Evolutionary conservation across 164 flowering plant species (phyloP).

Genomic region (Stephania japonica): DNA sequence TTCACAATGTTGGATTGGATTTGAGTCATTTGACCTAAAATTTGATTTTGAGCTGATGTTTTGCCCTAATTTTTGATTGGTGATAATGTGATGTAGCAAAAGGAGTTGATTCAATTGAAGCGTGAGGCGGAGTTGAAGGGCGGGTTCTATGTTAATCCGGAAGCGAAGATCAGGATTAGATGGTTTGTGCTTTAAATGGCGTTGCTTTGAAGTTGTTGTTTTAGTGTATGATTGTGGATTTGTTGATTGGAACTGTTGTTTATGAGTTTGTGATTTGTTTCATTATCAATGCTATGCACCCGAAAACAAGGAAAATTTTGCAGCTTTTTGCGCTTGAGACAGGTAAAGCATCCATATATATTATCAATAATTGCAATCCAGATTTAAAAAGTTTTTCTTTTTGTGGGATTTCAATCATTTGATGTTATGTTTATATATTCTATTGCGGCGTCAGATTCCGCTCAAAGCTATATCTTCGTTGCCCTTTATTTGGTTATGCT

Average conservation of each 20-base stretch:
- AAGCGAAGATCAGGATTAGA: conserved; percentile 51
- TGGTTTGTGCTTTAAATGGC: conserved; percentile 25
- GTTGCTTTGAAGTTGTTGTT: neutral
- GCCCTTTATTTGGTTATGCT: no score
- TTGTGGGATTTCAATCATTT: no score
- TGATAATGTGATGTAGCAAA: no score
- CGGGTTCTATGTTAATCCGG: conserved; percentile 57
- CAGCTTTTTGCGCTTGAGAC: conserved; percentile 50
- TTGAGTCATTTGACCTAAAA: neutral
- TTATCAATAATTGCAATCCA: neutral
- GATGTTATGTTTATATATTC: no score
- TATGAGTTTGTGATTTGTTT: neutral
- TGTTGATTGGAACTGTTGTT: neutral
- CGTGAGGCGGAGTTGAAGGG: conserved; percentile 42
- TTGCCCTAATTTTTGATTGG: neutral
- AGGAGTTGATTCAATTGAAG: conserved; percentile 30
- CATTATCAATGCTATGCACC: conserved; percentile 60
- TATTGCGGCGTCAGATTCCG: no score
- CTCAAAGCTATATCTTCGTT: no score
- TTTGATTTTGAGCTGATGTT: neutral
- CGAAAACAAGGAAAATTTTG: conserved; percentile 45
- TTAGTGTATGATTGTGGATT: neutral
- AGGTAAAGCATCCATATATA: conserved; percentile 22
- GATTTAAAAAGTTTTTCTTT: no score
- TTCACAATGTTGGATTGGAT: neutral